Conservation (phyloP, 1,139 yeast genomes). For the Protomyces gravidus region DNA sequence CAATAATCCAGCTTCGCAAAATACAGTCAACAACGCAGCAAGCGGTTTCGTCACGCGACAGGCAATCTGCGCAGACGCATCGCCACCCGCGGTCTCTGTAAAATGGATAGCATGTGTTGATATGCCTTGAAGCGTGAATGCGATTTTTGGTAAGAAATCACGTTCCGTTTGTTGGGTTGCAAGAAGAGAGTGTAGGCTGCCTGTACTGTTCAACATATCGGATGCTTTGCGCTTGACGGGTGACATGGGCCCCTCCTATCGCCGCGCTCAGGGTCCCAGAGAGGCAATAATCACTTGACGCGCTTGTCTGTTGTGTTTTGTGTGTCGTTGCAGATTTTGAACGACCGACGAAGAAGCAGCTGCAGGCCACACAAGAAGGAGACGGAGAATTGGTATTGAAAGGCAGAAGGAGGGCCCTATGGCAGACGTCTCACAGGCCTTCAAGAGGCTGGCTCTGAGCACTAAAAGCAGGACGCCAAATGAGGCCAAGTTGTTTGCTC, state of each 20-base stretch:
- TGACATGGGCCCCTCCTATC: neutral
- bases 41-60: slow-evolving; percentile 51
- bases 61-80: neutral
- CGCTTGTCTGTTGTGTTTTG: too few relatives aligned
- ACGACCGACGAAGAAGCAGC: too few relatives aligned
- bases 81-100: neutral
- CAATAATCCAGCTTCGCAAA: slow-evolving; percentile 71
- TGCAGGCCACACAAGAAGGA: too few relatives aligned
- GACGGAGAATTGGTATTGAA: too few relatives aligned
- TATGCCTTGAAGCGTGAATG: neutral
- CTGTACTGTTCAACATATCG: neutral
- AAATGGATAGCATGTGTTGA: neutral
- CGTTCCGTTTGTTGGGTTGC: neutral
- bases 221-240: neutral
- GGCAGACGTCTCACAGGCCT: neutral
- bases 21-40: slow-evolving; percentile 53
- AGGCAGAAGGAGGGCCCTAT: too few relatives aligned
- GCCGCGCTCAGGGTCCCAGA: too few relatives aligned
- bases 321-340: neutral
- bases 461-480: neutral
- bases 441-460: neutral
- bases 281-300: too few relatives aligned
- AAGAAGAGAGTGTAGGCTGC: neutral
- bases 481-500: neutral
- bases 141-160: neutral